These are phyloP conservation scores for Heliamphora pulchella DNA, from an alignment of 179 eudicot genomes.

Conservation along the genomic window DNA sequence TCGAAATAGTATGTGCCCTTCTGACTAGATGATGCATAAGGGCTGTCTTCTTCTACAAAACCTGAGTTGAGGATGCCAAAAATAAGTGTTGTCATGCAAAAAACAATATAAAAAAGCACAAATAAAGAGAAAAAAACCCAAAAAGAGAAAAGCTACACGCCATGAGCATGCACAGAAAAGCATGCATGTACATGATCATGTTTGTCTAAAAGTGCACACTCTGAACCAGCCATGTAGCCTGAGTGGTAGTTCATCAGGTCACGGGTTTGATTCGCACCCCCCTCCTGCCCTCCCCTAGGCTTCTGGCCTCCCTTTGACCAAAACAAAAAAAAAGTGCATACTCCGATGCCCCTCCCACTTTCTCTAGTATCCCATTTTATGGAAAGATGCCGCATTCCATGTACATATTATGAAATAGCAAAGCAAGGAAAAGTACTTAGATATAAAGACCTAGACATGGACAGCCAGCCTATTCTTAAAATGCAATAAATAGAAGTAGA, in stretches of 20 bases:
- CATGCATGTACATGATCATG: not conserved
- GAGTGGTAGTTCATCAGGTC: too few relatives aligned
- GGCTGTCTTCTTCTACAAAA: slow-evolving; percentile 69
- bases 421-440: not conserved
- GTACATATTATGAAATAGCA: too few relatives aligned
- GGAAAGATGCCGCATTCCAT: not conserved
- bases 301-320: not conserved
- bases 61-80: slow-evolving; percentile 36
- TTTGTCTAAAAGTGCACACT: not conserved
- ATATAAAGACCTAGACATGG: not conserved
- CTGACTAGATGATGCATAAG: slow-evolving; percentile 54
- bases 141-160: not conserved
- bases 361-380: slow-evolving; percentile 7
- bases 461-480: not conserved
- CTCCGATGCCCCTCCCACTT: too few relatives aligned
- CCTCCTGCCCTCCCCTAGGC: not conserved
- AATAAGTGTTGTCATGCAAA: not conserved
- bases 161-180: not conserved
- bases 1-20: slow-evolving; percentile 84
- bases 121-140: slow-evolving; percentile 12
- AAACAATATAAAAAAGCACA: not conserved
- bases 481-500: not conserved
- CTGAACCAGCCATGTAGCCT: too few relatives aligned
- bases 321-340: not conserved
- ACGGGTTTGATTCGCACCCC: too few relatives aligned